A percentile compares a stretch with the other conserved stretches of the same genome.
Evolutionary conservation across 2,329 filamentous ascomycete genomes (phyloP).

Genomic region (Corinectria fuckeliana): DNA sequence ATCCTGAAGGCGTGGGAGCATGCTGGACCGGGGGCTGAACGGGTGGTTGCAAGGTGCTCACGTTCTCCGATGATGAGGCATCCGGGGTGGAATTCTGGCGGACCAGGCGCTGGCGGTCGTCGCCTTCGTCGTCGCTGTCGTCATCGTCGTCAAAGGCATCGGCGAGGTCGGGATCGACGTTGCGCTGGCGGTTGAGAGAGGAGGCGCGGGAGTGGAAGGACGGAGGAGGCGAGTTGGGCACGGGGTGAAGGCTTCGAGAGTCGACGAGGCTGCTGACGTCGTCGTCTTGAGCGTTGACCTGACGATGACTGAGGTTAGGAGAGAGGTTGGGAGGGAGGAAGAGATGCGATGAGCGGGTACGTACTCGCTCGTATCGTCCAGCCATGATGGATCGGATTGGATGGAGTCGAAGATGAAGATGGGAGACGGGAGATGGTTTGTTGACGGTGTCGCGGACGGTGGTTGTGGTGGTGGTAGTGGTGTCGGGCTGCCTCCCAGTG

Average conservation of each 20-base stretch:
- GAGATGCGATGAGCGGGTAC: conserved; percentile 27
- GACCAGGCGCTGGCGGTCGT: conserved; percentile 88
- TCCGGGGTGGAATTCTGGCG: conserved; percentile 60
- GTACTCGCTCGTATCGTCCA: conserved; percentile 64
- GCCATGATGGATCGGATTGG: conserved; percentile 51
- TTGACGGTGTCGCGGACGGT: conserved; percentile 22
- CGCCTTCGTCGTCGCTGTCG: conserved; percentile 72
- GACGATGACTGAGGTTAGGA: conserved; percentile 23
- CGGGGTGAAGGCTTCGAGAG: conserved; percentile 45
- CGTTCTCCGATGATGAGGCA: conserved; percentile 27
- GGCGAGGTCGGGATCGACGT: conserved; percentile 80
- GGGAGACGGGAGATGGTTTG: conserved; percentile 7
- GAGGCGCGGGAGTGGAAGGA: conserved; percentile 89
- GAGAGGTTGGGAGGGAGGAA: not conserved
- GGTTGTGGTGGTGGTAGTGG: not conserved
- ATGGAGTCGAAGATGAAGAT: conserved; percentile 4
- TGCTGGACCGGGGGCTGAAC: conserved; percentile 20
- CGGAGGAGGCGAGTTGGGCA: conserved; percentile 71
- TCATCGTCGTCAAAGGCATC: conserved; percentile 90
- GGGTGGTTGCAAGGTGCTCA: conserved; percentile 25
- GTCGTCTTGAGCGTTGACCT: conserved; percentile 67
- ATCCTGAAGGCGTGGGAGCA: conserved; percentile 42
- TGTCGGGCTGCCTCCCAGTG: conserved; percentile 36
- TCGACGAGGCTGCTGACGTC: conserved; percentile 46
- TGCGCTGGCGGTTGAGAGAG: conserved; percentile 51